Conservation (phyloP, 2,329 filamentous ascomycete species). For the Penicillium fuscoglaucum region DNA sequence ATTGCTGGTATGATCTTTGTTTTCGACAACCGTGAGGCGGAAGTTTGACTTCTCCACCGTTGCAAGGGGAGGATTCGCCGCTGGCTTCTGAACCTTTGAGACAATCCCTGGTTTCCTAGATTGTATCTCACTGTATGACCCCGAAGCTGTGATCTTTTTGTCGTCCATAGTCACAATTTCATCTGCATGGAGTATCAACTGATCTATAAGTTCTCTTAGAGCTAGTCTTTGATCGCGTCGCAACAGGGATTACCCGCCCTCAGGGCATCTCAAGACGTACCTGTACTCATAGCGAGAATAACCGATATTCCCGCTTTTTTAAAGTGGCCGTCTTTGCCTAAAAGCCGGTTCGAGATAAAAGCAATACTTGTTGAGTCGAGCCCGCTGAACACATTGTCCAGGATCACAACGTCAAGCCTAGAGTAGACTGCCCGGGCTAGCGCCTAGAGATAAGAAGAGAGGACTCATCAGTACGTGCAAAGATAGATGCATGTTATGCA, state of each 20-base stretch:
- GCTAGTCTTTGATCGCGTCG: not conserved
- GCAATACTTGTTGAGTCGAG: constrained; percentile 2
- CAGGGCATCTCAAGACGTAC: not conserved
- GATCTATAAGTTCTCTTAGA: not conserved
- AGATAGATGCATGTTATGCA: not conserved
- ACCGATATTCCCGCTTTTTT: not conserved
- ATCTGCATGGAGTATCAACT: not conserved
- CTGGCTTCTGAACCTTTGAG: not conserved
- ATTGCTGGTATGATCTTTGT: not conserved
- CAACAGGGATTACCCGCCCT: not conserved
- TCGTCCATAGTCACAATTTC: not conserved
- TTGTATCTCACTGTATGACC: not conserved
- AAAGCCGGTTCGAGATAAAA: not conserved
- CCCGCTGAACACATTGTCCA: constrained; percentile 12
- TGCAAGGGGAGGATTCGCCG: not conserved
- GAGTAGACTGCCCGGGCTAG: constrained; percentile 14
- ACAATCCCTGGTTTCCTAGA: not conserved
- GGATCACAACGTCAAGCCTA: constrained; percentile 1
- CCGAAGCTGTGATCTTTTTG: not conserved
- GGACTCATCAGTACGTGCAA: not conserved
- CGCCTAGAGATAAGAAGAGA: not conserved
- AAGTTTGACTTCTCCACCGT: not conserved
- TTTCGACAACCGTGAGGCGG: not conserved
- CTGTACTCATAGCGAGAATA: not conserved
- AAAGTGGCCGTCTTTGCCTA: not conserved